phyloP scores from a whole-genome alignment of 805 yeast species.

The Saccharomycodes ludwigii region DNA sequence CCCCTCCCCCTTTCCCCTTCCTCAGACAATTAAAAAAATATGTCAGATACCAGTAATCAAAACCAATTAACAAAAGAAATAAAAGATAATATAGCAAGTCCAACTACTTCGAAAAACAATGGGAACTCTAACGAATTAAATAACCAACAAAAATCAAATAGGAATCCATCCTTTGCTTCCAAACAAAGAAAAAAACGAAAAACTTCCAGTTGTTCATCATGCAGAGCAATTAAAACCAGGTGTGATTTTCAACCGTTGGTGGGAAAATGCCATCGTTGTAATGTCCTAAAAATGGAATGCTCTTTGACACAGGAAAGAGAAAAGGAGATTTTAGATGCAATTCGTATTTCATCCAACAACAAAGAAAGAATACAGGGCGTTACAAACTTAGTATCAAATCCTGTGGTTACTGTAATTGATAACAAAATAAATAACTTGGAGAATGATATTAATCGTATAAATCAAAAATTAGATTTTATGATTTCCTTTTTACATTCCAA shows the following conservation, averaged over 20 bases:
- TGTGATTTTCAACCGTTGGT: slow-evolving; percentile 36
- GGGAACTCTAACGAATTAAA: slow-evolving; percentile 1
- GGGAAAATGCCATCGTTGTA: slow-evolving; percentile 41
- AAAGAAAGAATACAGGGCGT: neutral
- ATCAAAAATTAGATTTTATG: slow-evolving; percentile 2
- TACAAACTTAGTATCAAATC: too few relatives aligned
- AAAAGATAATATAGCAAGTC: neutral
- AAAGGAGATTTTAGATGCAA: slow-evolving; percentile 13
- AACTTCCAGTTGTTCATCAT: slow-evolving; percentile 35
- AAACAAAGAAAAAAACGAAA: slow-evolving; percentile 27
- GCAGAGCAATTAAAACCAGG: slow-evolving; percentile 45
- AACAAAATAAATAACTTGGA: slow-evolving; percentile 5
- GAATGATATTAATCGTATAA: slow-evolving; percentile 3
- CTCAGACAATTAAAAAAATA: too few relatives aligned
- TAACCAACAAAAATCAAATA: slow-evolving; percentile 10
- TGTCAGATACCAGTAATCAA: too few relatives aligned
- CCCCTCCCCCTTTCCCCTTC: too few relatives aligned
- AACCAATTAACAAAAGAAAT: neutral
- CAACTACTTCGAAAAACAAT: neutral
- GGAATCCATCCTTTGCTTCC: slow-evolving; percentile 10
- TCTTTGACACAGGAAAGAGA: slow-evolving; percentile 28
- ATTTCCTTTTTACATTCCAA: neutral
- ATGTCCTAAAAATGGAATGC: slow-evolving; percentile 34
- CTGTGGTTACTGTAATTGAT: neutral
- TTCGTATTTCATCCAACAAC: slow-evolving; percentile 3